Base-by-base conservation (phyloP, 331 rosid genomes). In the Cydonia oblonga region DNA sequence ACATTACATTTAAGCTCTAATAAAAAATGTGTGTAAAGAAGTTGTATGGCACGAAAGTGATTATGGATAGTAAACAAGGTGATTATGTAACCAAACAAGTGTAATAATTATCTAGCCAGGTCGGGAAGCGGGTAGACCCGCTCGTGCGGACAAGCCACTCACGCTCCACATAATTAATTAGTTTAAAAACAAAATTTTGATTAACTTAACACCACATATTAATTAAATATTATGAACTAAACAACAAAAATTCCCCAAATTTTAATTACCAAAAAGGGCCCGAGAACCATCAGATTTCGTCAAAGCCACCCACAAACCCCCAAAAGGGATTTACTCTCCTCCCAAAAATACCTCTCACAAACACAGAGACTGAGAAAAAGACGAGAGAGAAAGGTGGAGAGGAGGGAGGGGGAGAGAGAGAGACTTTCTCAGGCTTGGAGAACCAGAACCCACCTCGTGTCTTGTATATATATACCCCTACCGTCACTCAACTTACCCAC, bases 91-190 rank as follows among this genome's bases (percentile, higher is more conserved):
- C 5, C 58, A 33, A 51, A 59, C 76, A 64, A 80, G 75, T 49
- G 73, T 57, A 76, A 70, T 69, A 28, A 87, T 82, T 40, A 71
- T 24, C 66, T 24, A 3, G 26, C 66, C 67, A 28, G 42, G 70
- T 87, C 58, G 82, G 88, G 82, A 29, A 82, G 77, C 74, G 75
- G 28, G 85, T 66, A 79, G 80, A 69, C 69, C 84, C 92, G 78
- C 90, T 88, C 92, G 95, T 90, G 92, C 86, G 87, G 80, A 85
- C 81, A 74, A 63, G 70, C 82, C 81, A 82, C 28, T 84, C 90
- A 79, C 83, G 81, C 92, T 80, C 66, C 62, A 52, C 64, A 74
- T 64, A 66, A 46, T 65, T 49, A 70, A 56, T 56, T 53, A 74
- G 24, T 56, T 49, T 25, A 7, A 15, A 10, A 42, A 11, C 46